Percentiles rank a stretch among this genome's conserved stretches.
These are phyloP conservation scores for Stemphylium vesicarium DNA, from an alignment of 2,329 filamentous ascomycete genomes.

Conservation along the genomic window DNA sequence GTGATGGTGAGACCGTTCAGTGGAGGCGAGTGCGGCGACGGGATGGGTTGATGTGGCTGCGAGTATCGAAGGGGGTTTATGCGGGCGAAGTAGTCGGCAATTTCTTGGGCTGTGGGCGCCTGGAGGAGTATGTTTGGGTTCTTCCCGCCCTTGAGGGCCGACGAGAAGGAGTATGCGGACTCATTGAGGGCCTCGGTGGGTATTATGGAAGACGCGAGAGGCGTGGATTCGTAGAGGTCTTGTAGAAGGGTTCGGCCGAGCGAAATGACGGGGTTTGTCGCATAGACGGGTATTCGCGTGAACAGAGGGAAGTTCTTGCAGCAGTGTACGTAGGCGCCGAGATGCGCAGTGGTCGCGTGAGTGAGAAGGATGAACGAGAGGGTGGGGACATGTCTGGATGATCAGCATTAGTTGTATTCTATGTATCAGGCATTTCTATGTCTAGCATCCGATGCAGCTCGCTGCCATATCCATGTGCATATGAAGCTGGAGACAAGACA, in stretches of 20 bases:
- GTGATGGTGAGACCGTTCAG: conserved; percentile 92
- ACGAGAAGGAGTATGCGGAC: conserved; percentile 58
- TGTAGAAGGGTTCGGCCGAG: conserved; percentile 89
- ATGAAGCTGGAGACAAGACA: not conserved
- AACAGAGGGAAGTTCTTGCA: conserved; percentile 96
- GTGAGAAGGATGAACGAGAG: conserved; percentile 93
- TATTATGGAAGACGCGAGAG: conserved; percentile 84
- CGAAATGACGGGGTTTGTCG: conserved; percentile 90
- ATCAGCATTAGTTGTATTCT: conserved; percentile 26
- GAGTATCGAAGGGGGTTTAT: conserved; percentile 96
- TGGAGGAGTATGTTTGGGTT: conserved; percentile 63
- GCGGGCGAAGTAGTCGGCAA: conserved; percentile 86
- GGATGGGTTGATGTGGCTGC: conserved; percentile 88
- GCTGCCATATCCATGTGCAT: conserved; percentile 10
- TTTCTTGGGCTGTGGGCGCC: conserved; percentile 84
- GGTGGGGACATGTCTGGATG: conserved; percentile 79
- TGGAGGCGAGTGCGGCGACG: conserved; percentile 85
- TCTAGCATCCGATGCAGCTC: not conserved
- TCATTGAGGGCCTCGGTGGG: conserved; percentile 75
- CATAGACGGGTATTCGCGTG: conserved; percentile 90
- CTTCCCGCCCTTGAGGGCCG: conserved; percentile 57
- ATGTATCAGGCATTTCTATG: conserved; percentile 9
- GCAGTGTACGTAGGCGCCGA: conserved; percentile 93
- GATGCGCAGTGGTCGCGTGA: conserved; percentile 87
- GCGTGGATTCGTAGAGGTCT: conserved; percentile 89